Base-by-base conservation (phyloP, 352 stramenopile species). In the Pythium graminicola region DNA sequence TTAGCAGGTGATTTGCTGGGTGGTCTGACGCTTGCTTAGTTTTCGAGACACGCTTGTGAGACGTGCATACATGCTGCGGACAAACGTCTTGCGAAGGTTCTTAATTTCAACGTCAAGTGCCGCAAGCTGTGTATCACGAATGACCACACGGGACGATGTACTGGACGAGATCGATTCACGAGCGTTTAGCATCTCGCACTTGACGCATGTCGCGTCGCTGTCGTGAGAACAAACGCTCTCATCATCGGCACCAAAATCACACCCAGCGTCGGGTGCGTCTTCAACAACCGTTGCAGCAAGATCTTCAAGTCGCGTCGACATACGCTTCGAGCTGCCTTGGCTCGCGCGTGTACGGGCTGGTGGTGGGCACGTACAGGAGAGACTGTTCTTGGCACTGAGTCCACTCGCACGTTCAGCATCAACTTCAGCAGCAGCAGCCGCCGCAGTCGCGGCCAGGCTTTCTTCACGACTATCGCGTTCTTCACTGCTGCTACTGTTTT, bases 21-120 rank as follows among this genome's bases (percentile, higher is more conserved):
- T 58, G 40, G 14, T 31, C 28, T 35, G n/a, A 27, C 52, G 46
- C 47, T 58, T 60, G 22, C 59, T 31, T 3, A 67, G 39, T 6
- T 44, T 38, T 9, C 50, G 51, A 1, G 73, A 72, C 43, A 87
- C 65, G 38, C 72, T 77, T 17, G 69, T 70, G 27, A 86, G 41
- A 7, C 65, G 62, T 46, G 64, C 43, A 62, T 78, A 84, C 31
- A 88, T 48, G 58, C 81, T 82, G 45, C 71, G 73, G 41, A 74
- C 67, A 16, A 88, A 70, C 4, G 72, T 82, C 52, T 79, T 76
- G 49, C 75, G 73, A 48, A 86, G 42, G 38, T 84, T 75, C 14
- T 73, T 68, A 28, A 88, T 57, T 43, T 88, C 77, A 39, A 69
- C 70, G 57, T 88, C 77, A 43, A 88, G 64, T 13, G 84, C 77